A percentile compares a stretch with the other conserved stretches of the same genome.
These are phyloP conservation scores for Candida insectorum DNA, from an alignment of 805 yeast genomes.

Conservation along the genomic window DNA sequence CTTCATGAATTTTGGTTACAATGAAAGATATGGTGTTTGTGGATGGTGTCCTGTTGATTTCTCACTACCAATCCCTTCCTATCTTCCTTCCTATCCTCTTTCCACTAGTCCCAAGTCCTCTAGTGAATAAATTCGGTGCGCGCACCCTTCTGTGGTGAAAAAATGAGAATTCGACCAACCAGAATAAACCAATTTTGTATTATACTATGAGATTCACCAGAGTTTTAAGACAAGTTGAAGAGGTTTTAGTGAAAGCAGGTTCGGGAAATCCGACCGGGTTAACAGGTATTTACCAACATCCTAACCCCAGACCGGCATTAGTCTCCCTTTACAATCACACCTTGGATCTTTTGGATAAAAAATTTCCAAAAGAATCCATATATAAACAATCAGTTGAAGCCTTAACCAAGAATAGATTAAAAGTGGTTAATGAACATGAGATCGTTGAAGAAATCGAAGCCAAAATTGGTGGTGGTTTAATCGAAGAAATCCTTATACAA, in stretches of 20 bases:
- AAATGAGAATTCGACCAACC: too few relatives aligned
- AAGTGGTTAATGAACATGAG: conserved; percentile 61
- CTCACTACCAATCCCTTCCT: too few relatives aligned
- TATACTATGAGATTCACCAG: conserved; percentile 38
- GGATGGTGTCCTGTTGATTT: too few relatives aligned
- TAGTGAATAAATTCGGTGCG: too few relatives aligned
- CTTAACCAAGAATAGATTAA: conserved; percentile 66
- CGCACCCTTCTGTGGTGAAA: too few relatives aligned
- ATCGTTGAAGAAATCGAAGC: conserved; percentile 64
- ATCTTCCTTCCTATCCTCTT: too few relatives aligned
- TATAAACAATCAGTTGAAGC: conserved; percentile 73
- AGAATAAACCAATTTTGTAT: conserved; percentile 7
- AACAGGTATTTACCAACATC: conserved; percentile 75
- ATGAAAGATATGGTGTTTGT: too few relatives aligned
- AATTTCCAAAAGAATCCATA: conserved; percentile 70
- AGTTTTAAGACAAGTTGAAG: conserved; percentile 41
- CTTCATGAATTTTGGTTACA: too few relatives aligned
- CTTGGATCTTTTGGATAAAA: conserved; percentile 49
- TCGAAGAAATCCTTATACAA: conserved; percentile 79
- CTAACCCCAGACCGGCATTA: conserved; percentile 79
- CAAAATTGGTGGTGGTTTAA: conserved; percentile 75
- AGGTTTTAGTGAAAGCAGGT: conserved; percentile 56
- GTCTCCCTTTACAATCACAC: conserved; percentile 70
- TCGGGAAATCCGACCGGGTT: conserved; percentile 77
- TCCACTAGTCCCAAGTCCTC: too few relatives aligned